phyloP scores from a whole-genome alignment of 352 stramenopile genomes.

The Globisporangium orthogonon region DNA sequence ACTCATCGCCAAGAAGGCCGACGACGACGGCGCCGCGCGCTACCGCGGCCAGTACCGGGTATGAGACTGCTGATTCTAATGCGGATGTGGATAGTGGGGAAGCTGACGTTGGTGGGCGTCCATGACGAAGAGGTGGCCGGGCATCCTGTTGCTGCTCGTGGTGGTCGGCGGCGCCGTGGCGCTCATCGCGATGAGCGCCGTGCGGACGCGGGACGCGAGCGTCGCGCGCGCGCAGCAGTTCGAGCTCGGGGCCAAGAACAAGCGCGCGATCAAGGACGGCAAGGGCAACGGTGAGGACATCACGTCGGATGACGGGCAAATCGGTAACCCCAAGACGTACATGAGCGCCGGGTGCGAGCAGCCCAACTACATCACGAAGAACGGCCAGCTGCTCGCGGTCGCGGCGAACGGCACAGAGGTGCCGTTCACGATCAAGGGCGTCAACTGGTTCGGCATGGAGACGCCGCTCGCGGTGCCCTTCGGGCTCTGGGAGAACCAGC shows the following conservation, averaged over 20 bases:
- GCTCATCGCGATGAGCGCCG: slow-evolving; percentile 14
- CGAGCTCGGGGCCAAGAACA: slow-evolving; percentile 8
- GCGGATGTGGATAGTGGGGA: not conserved
- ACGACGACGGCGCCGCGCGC: not conserved
- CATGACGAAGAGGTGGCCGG: slow-evolving; percentile 20
- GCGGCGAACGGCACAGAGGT: slow-evolving; percentile 64
- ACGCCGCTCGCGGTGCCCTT: slow-evolving; percentile 57
- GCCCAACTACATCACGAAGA: slow-evolving; percentile 74
- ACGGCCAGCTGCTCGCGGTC: slow-evolving; percentile 51
- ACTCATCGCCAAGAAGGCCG: slow-evolving; percentile 9
- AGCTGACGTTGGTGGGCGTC: not conserved
- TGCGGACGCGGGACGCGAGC: slow-evolving; percentile 6
- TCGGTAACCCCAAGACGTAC: slow-evolving; percentile 54
- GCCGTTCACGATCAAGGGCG: slow-evolving; percentile 60
- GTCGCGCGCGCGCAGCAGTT: slow-evolving; percentile 6
- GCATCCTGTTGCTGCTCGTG: slow-evolving; percentile 21
- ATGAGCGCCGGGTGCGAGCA: slow-evolving; percentile 31
- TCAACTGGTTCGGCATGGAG: slow-evolving; percentile 83
- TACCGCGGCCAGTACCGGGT: slow-evolving; percentile 16
- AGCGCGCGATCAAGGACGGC: slow-evolving; percentile 21
- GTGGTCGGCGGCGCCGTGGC: slow-evolving; percentile 13
- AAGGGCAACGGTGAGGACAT: slow-evolving; percentile 19
- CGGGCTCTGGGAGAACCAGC: slow-evolving; percentile 68
- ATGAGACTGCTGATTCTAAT: too few relatives aligned
- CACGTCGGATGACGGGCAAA: slow-evolving; percentile 38